Evolutionary conservation across 2,329 filamentous ascomycete species (phyloP), one percentile per base, ranked within the genome.

Genomic region (Ophiostoma himal-ulmi): DNA sequence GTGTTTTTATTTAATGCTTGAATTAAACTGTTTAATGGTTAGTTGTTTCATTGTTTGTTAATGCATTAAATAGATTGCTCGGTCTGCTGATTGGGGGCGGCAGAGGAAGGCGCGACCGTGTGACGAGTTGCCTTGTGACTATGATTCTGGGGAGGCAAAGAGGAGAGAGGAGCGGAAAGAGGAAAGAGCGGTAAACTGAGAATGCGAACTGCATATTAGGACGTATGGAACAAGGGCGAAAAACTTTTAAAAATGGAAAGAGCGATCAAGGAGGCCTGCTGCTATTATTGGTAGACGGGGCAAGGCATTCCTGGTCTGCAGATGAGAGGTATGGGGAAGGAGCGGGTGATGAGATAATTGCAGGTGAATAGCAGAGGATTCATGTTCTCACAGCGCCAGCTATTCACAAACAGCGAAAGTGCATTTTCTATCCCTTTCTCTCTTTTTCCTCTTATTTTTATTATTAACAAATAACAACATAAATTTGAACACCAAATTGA

Each of bases 41-140:
- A 10, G 2, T 2, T 44, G 39, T 17, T 44, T 44, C 39, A 13
- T 44, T 44, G 39, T 17, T 44, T 57, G 3, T 26, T 57, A 57
- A 57, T 26, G 22, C n/a, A 26, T 57, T 26, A 57, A 13, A 30
- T 30, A 30, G 30, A 30, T 30, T 30, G 4, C 30, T 3, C 13
- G 11, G 52, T 5, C 7, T 48, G 44, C n/a, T 17, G 44, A 48
- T 57, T 26, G 13, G 13, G 22, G 52, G 13, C 52, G 26, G 57
- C 26, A 62, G 30, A 60, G 44, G 52, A 57, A 57, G 52, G 52
- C 13, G 22, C 52, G 52, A 26, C 52, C 52, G 52, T 57, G 52
- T 57, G 52, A 57, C 17, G 52, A 57, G n/a, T 13, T 57, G 22
- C 52, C 52, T 57, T 57, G 52, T 57, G 52, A 26, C 52, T 57